Conservation (phyloP, 495 filamentous ascomycete genomes). For the Cetradonia linearis region DNA sequence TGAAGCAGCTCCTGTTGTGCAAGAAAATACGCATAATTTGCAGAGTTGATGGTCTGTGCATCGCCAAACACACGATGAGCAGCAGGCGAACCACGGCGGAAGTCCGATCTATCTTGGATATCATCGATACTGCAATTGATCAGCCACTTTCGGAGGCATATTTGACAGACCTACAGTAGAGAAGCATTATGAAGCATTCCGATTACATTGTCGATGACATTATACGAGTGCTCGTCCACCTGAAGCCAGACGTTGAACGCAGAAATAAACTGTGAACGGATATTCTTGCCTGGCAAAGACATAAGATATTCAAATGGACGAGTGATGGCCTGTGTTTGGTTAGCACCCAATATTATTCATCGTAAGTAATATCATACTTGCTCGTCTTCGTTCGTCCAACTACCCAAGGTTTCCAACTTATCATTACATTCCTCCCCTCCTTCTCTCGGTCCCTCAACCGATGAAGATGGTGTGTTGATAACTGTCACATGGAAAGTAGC, state of each 20-base stretch:
- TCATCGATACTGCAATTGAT: constrained; percentile 29
- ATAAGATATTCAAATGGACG: not conserved
- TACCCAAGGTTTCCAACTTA: not conserved
- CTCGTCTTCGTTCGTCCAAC: not conserved
- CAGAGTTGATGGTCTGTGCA: constrained; percentile 42
- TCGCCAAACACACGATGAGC: constrained; percentile 32
- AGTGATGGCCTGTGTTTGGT: not conserved
- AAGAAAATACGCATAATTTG: constrained; percentile 39
- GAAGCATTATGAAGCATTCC: constrained; percentile 1
- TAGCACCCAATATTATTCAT: not conserved
- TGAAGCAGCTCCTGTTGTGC: constrained; percentile 19
- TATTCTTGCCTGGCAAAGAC: not conserved
- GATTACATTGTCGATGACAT: not conserved
- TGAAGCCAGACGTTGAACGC: constrained; percentile 1
- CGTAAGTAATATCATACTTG: not conserved
- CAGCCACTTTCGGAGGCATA: not conserved
- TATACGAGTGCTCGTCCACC: not conserved
- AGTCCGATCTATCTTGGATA: constrained; percentile 33
- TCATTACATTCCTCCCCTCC: not conserved
- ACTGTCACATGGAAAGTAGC: not conserved
- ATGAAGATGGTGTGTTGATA: not conserved
- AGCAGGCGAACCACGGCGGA: constrained; percentile 32
- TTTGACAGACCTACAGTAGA: not conserved
- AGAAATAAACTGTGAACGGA: not conserved
- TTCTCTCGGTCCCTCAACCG: not conserved